Conservation (phyloP, 805 yeast species). For the Candida piceae region DNA sequence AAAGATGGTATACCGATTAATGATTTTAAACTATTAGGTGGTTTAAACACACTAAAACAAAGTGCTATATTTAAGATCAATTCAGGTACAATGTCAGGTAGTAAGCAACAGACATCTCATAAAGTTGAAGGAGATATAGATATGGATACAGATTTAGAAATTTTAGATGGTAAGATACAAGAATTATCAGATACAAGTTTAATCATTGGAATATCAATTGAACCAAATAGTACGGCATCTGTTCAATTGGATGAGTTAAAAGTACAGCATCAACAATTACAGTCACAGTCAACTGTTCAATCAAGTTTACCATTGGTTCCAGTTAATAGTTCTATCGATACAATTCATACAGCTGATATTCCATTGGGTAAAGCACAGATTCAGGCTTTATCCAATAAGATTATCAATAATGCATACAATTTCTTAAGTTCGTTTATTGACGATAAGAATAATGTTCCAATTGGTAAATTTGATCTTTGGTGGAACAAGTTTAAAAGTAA, state of each 20-base stretch:
- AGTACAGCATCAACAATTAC: constrained; percentile 17
- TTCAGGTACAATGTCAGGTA: constrained; percentile 26
- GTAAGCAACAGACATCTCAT: constrained; percentile 1
- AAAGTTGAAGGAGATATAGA: constrained; percentile 40
- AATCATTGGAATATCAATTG: constrained; percentile 84
- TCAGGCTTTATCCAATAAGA: constrained; percentile 73
- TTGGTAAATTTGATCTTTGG: constrained; percentile 88
- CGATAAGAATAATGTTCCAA: constrained; percentile 72
- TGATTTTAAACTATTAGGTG: constrained; percentile 64
- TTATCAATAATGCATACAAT: constrained; percentile 89
- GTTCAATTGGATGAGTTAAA: constrained; percentile 38
- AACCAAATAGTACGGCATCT: constrained; percentile 66
- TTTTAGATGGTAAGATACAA: constrained; percentile 3
- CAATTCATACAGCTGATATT: constrained; percentile 20
- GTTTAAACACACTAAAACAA: constrained; percentile 61
- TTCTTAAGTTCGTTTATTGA: constrained; percentile 86
- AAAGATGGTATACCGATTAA: constrained; percentile 33
- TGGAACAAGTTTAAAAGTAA: constrained; percentile 85
- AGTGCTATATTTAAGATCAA: constrained; percentile 87
- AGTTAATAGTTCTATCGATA: too few species aligned
- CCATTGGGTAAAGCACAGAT: constrained; percentile 23
- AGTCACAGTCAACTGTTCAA: too few species aligned
- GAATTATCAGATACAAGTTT: constrained; percentile 9
- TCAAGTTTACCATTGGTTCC: too few species aligned
- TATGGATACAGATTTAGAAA: constrained; percentile 38